Conservation (phyloP, 345 rosid species). For the Salix koriyanagi region DNA sequence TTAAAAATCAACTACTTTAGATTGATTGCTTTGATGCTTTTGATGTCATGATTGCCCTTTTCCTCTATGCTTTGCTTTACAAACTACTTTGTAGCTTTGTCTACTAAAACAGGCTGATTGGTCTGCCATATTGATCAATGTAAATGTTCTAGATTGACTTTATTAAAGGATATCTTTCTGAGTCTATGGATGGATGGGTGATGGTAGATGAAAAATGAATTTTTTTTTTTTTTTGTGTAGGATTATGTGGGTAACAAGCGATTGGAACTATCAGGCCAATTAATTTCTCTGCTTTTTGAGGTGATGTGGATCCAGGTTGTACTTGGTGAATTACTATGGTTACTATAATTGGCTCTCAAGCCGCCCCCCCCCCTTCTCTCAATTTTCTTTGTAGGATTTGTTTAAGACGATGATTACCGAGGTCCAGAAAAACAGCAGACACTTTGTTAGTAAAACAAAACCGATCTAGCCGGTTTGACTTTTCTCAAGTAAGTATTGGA, state of each 20-base stretch:
- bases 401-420: slow-evolving; percentile 74
- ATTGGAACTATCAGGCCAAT: slow-evolving; percentile 85
- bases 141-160: neutral
- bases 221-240: slow-evolving; percentile 31
- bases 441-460: slow-evolving; percentile 29
- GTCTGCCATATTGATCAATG: neutral
- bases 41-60: neutral
- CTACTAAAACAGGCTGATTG: neutral
- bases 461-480: slow-evolving; percentile 62
- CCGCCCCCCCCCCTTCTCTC: neutral
- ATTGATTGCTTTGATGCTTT: neutral
- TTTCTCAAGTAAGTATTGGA: slow-evolving; percentile 52
- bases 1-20: neutral
- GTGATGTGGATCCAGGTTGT: slow-evolving; percentile 34
- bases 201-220: neutral
- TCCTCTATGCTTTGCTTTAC: neutral
- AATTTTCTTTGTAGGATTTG: slow-evolving; percentile 53
- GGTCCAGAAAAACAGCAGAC: slow-evolving; percentile 47
- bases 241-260: slow-evolving; percentile 98
- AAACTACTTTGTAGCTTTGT: neutral
- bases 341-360: neutral
- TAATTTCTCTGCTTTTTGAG: slow-evolving; percentile 92
- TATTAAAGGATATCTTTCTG: neutral
- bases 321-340: neutral
- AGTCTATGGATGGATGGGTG: neutral